A percentile compares a stretch with the other conserved stretches of the same genome.
Evolutionary conservation across 129 eudicot species (phyloP).

Genomic region (Chrysanthemum makinoi): DNA sequence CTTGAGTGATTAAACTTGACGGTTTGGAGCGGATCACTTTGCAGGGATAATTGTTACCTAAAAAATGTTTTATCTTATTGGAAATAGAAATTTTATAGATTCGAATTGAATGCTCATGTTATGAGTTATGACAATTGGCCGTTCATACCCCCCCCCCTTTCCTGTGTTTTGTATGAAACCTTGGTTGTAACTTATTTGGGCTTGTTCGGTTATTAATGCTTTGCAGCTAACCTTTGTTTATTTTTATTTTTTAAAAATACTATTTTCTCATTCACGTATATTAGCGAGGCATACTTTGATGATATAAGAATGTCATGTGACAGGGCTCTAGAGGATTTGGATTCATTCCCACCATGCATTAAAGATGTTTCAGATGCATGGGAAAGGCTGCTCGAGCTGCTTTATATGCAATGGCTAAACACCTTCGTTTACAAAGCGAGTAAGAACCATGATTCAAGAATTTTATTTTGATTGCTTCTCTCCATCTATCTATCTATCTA

Average conservation of each 20-base stretch:
- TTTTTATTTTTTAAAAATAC: neutral
- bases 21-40: no score
- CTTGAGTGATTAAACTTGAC: no score
- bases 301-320: constrained; percentile 31
- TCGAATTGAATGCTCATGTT: no score
- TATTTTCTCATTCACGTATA: neutral
- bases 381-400: constrained; percentile 96
- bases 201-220: constrained; percentile 9
- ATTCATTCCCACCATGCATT: constrained; percentile 95
- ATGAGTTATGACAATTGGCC: no score
- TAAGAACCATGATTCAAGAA: constrained; percentile 32
- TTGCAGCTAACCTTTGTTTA: neutral
- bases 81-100: no score
- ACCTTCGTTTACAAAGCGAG: constrained; percentile 96
- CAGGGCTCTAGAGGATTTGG: constrained; percentile 87
- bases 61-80: no score
- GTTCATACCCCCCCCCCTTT: no score
- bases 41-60: no score
- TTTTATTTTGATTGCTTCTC: constrained; percentile 4
- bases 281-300: constrained; percentile 13
- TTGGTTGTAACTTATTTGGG: neutral
- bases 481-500: neutral
- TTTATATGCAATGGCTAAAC: constrained; percentile 85
- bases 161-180: neutral
- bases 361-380: constrained; percentile 85